Evolutionary conservation across 164 flowering plant species (phyloP).

Genomic region (Litsea cubeba): DNA sequence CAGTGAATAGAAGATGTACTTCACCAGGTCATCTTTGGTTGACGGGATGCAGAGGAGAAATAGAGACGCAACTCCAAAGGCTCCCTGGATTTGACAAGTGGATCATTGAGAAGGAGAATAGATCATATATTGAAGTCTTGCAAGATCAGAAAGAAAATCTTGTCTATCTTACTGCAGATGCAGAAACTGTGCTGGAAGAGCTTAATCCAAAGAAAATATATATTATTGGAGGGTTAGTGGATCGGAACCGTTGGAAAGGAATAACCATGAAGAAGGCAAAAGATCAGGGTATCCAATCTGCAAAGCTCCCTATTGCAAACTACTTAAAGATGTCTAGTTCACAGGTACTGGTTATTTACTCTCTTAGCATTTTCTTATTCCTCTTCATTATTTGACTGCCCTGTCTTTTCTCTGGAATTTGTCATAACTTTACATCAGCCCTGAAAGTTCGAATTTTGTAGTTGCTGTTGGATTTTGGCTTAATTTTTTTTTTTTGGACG

Average conservation of each 20-base stretch:
- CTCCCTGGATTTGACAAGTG: conserved; percentile 85
- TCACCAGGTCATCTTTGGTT: conserved; percentile 80
- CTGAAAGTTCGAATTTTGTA: background rate
- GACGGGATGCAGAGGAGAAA: conserved; percentile 78
- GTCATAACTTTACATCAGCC: background rate
- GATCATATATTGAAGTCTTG: conserved; percentile 70
- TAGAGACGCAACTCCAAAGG: conserved; percentile 54
- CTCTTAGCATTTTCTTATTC: background rate
- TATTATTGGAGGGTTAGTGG: conserved; percentile 91
- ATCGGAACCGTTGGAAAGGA: conserved; percentile 93
- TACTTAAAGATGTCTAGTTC: conserved; percentile 93
- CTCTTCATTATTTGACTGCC: background rate
- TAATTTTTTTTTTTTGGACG: background rate
- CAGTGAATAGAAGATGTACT: conserved; percentile 63
- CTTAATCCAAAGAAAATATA: conserved; percentile 67
- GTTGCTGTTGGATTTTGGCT: background rate
- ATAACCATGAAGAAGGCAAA: conserved; percentile 84
- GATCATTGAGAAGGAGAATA: conserved; percentile 71
- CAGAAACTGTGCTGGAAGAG: conserved; percentile 66
- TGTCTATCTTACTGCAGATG: conserved; percentile 91
- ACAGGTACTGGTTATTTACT: conserved; percentile 43
- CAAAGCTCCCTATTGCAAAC: conserved; percentile 80
- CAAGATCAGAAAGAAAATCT: conserved; percentile 67
- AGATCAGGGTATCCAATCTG: conserved; percentile 87
- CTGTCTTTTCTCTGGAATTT: background rate